Evolutionary conservation across 2,329 filamentous ascomycete genomes (phyloP).

Genomic region (Claviceps sp.): DNA sequence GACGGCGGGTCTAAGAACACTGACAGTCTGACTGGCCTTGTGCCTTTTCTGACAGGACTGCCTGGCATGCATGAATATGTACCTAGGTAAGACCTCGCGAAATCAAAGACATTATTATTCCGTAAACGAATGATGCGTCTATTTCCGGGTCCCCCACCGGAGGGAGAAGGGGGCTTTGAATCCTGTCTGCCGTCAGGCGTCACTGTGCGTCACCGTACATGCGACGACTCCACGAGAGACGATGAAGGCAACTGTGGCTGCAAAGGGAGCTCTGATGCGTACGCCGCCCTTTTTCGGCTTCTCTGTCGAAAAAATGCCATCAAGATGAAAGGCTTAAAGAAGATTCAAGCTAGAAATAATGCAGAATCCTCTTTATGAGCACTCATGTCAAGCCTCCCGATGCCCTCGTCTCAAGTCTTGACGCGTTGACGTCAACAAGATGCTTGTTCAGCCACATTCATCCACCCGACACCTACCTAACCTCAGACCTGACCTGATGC

Average conservation of each 20-base stretch:
- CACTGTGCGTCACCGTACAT: not conserved
- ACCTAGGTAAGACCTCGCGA: not conserved
- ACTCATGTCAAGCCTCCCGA: not conserved
- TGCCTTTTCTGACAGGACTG: too few relatives aligned
- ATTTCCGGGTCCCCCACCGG: not conserved
- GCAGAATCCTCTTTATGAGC: not conserved
- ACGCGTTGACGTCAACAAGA: too few relatives aligned
- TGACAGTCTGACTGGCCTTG: too few relatives aligned
- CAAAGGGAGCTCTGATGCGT: not conserved
- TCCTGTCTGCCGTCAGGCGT: not conserved
- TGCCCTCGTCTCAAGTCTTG: not conserved
- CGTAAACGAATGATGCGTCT: not conserved
- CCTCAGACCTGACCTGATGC: too few relatives aligned
- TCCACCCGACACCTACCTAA: too few relatives aligned
- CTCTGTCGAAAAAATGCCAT: not conserved
- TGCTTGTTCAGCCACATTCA: too few relatives aligned
- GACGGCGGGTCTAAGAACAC: too few relatives aligned
- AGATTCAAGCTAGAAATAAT: not conserved
- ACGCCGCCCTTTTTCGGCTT: not conserved
- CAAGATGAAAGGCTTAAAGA: not conserved
- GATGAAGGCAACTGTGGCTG: not conserved
- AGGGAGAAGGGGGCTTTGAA: not conserved
- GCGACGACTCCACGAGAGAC: too few relatives aligned
- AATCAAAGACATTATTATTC: not conserved
- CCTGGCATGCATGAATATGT: too few relatives aligned